Base-by-base conservation (phyloP, 805 yeast species). In the Wickerhamiella qilinensis region DNA sequence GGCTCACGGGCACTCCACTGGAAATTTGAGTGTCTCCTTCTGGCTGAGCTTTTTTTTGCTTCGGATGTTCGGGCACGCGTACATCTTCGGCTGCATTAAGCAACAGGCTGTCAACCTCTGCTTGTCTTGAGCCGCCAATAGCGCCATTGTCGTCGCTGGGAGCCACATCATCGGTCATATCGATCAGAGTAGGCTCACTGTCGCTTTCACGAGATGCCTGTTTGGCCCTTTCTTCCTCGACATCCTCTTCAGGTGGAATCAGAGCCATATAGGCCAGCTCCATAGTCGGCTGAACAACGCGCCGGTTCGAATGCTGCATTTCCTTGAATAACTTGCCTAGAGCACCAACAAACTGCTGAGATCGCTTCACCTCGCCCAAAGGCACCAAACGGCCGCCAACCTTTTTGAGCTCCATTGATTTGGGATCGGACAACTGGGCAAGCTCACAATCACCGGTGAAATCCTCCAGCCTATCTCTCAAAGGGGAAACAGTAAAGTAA, bases 231-330 rank as follows among this genome's bases (percentile, higher is more conserved):
- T 42, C 19, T 37, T 42, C 51, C 28, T 46, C 55, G 20, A 37
- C 46, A n/a, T 50, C 62, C 8, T 46, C 58, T 14, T 52, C 43
- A 2, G 59, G 54, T 6, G 59, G 54, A 6, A 61, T 55, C 45
- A 91, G 79, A 1, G 96, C 91, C 47, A 91, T 64, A 53, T 80
- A 88, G 0, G 94, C 95, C 44, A 91, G 63, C 45, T 84, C 93
- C 48, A 74, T 75, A 22, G 73, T 71, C 0, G 98, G 98, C 3
- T 77, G 71, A 3, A 88, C 83, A 47, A 79, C 75, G 41, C 83
- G 63, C 20, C 64, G 56, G 6, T 63, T 53, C 0, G 84, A 68
- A 41, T 69, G 68, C 8, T 82, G 75, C 77, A 85, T 71, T 38
- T 75, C 76, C 24, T 61, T 46, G 53, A 81, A 91, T 30, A 91